These are phyloP conservation scores for Xeromyces bisporus DNA, from an alignment of 495 filamentous ascomycete genomes.

Conservation along the genomic window DNA sequence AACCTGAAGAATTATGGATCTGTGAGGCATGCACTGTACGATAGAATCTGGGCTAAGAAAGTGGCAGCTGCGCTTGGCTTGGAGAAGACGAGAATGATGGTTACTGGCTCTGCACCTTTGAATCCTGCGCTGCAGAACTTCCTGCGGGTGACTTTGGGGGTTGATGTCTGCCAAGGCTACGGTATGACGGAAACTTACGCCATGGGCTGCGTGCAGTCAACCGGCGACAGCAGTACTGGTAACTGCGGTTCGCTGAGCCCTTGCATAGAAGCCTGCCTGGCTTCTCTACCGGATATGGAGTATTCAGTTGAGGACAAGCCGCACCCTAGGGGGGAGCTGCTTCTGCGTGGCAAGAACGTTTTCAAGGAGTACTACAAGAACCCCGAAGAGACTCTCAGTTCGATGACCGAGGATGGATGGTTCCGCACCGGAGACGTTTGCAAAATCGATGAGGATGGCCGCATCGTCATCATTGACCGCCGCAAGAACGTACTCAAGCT, in stretches of 20 bases:
- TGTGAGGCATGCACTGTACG: conserved; percentile 73
- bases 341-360: conserved; percentile 59
- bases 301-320: conserved; percentile 84
- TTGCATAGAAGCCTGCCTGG: conserved; percentile 58
- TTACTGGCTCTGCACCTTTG: conserved; percentile 80
- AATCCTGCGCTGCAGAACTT: conserved; percentile 79
- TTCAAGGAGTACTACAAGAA: conserved; percentile 84
- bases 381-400: conserved; percentile 67
- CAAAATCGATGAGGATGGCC: conserved; percentile 64
- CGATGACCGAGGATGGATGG: conserved; percentile 80
- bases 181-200: conserved; percentile 95
- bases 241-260: conserved; percentile 64
- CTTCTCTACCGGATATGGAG: conserved; percentile 87
- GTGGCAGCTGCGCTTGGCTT: conserved; percentile 68
- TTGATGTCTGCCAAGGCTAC: conserved; percentile 76
- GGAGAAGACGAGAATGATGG: conserved; percentile 53
- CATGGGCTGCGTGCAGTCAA: conserved; percentile 47
- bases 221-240: conserved; percentile 52
- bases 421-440: conserved; percentile 91
- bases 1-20: conserved; percentile 58
- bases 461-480: conserved; percentile 86
- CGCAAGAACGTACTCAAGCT: conserved; percentile 98
- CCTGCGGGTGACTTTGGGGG: conserved; percentile 66
- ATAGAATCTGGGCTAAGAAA: conserved; percentile 86
- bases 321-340: conserved; percentile 79